Evolutionary conservation across 805 yeast species (phyloP), one percentile per base, ranked within the genome.

Genomic region (Zygoascus tannicola): DNA sequence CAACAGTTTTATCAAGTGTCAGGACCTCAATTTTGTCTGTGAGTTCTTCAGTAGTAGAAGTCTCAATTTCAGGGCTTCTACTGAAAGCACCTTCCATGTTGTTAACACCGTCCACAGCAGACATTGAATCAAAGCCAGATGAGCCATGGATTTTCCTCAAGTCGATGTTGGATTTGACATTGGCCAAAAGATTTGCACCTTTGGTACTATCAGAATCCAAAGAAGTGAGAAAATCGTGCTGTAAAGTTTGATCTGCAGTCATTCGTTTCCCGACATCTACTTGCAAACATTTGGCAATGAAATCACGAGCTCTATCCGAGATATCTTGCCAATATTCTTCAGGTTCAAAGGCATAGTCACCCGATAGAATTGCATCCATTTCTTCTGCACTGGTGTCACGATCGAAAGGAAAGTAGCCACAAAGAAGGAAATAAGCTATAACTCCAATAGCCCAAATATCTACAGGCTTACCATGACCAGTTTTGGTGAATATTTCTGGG

Each of bases 371-470:
- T 30, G 85, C 83, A 34, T 75, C 71, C 52, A 71, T 68, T 10
- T 86, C 84, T 55, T 81, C 87, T 1, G 70, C 72, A 33, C 79
- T 80, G 4, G 76, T 71, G 41, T 81, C 87, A 50, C 87, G 76
- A 53, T 81, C 88, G 58, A 81, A 81, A 1, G 90, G 90, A 63
- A 81, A 75, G 56, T 80, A 82, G 2, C 88, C 88, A 48, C 81
- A 71, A 14, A 79, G 68, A 71, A 81, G 71, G 53, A 81, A 81
- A 57, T 81, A 82, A 1, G 80, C 71, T 28, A 80, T 65, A 2
- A 81, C 86, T 2, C 88, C 90, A 22, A 81, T 66, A 0, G 88
- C 82, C 90, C 90, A 81, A 26, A 81, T 68, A 56, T 81, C 90
- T 2, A 81, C 80, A 2, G 75, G 70, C 49, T 64, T 68, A 21